Evolutionary conservation across 768 basidiomycete species (phyloP), one percentile per base, ranked within the genome.

Genomic region (Tricholomella constricta): DNA sequence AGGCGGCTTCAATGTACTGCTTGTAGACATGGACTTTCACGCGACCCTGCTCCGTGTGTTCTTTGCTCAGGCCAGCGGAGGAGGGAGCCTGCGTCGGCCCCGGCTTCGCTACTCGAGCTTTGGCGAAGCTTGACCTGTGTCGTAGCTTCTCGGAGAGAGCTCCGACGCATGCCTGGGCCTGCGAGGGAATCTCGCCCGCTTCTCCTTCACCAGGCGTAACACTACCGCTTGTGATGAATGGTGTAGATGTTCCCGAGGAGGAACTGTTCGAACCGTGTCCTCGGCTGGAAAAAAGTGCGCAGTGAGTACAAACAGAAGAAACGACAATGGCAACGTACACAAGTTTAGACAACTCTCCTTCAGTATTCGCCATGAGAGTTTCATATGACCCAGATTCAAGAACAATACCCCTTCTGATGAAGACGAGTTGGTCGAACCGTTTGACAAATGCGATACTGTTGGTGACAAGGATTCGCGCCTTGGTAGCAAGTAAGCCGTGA

Each of bases 381-480:
- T 74, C 67, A 63, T 88, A 94, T 0, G 87, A 73, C 2, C 89
- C 91, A 19, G 67, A 72, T 71, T 96, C 94, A 8, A 91, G 69
- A 48, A 95, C 84, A 63, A 94, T 85, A 12, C 94, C 94, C 20
- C 85, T 83, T 17, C 91, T 86, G 34, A 97, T 70, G 69, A 85
- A 92, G 44, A 79, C 67, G 14, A 95, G 72, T 41, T 85, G 78
- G 62, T 94, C 89, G 48, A 91, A 90, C 50, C 90, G 76, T 42
- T 80, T 79, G 32, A 94, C 75, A 63, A 90, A 94, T n/a, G 91
- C 80, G 47, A 95, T 83, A 52, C 85, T 86, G 67, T 96, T 94
- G 36, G 93, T 96, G 45, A 94, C 90, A 4, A 95, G 71, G 48
- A 95, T 79, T 26, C 94, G 78, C 9, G 92, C 92, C 68, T 95